Evolutionary conservation across 2,329 filamentous ascomycete genomes (phyloP).

Genomic region (Tetracladium maxilliforme): DNA sequence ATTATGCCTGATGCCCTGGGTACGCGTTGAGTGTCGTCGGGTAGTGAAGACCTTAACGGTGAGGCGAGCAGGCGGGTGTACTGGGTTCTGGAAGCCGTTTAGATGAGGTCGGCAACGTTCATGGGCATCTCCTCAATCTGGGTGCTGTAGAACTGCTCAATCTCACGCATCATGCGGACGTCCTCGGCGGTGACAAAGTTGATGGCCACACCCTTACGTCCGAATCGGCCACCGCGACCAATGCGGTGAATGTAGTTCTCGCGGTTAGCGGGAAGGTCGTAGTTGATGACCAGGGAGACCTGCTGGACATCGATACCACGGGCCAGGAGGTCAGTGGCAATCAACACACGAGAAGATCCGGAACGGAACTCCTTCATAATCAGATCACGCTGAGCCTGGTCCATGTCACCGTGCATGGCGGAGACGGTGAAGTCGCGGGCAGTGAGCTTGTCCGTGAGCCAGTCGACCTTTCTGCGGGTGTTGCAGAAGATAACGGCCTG

Average conservation of each 20-base stretch:
- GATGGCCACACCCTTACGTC: slow-evolving; percentile 99
- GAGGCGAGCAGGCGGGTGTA: too few species aligned
- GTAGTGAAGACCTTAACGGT: too few species aligned
- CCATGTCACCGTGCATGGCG: slow-evolving; percentile 99
- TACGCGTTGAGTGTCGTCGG: too few species aligned
- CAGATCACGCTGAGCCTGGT: slow-evolving; percentile 90
- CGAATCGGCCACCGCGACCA: slow-evolving; percentile 98
- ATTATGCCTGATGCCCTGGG: too few species aligned
- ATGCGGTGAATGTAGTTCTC: slow-evolving; percentile 99
- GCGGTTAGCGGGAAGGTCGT: slow-evolving; percentile 95
- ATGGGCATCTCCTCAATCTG: slow-evolving; percentile 99
- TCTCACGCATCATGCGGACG: slow-evolving; percentile 99
- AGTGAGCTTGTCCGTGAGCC: slow-evolving; percentile 98
- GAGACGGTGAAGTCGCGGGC: slow-evolving; percentile 98
- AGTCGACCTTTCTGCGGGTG: slow-evolving; percentile 99
- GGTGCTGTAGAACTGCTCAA: slow-evolving; percentile 99
- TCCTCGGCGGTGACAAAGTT: slow-evolving; percentile 99
- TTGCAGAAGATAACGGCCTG: slow-evolving; percentile 99
- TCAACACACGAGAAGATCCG: slow-evolving; percentile 94
- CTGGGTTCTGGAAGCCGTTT: too few species aligned
- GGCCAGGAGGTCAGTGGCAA: slow-evolving; percentile 92
- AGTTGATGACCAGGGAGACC: slow-evolving; percentile 99
- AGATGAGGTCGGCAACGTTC: slow-evolving; percentile 69
- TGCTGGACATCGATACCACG: slow-evolving; percentile 99
- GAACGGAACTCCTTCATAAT: slow-evolving; percentile 99